Evolutionary conservation across 1,284 basidiomycete genomes (phyloP).

Genomic region (Coniferiporia sulphurascens): DNA sequence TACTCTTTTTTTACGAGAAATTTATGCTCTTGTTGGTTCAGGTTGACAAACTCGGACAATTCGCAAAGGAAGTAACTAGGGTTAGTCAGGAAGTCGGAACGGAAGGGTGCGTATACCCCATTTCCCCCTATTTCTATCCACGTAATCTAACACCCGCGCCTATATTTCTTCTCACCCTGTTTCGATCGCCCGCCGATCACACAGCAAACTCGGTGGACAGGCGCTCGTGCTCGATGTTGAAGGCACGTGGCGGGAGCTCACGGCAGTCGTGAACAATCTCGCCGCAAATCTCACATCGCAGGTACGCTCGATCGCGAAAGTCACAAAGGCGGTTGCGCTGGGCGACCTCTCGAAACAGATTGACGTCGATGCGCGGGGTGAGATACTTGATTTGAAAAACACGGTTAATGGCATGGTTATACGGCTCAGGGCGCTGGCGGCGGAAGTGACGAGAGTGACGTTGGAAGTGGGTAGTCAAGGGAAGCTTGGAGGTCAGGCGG

Average conservation of each 20-base stretch:
- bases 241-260: constrained; percentile 91
- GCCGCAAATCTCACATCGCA: constrained; percentile 95
- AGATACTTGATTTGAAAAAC: constrained; percentile 95
- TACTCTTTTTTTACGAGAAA: constrained; percentile 17
- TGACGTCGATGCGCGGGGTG: constrained; percentile 93
- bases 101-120: constrained; percentile 54
- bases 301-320: constrained; percentile 90
- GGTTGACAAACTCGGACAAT: constrained; percentile 77
- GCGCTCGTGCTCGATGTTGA: constrained; percentile 90
- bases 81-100: constrained; percentile 91
- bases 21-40: constrained; percentile 22
- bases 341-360: constrained; percentile 97
- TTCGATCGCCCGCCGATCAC: neutral
- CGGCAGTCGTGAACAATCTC: constrained; percentile 85
- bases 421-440: constrained; percentile 82
- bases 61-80: constrained; percentile 81
- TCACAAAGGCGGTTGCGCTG: constrained; percentile 96
- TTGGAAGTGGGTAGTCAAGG: constrained; percentile 90
- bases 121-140: constrained; percentile 15
- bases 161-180: neutral
- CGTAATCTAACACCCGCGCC: constrained; percentile 7
- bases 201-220: constrained; percentile 84
- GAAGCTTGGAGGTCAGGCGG: constrained; percentile 87
- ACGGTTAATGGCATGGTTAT: constrained; percentile 99
- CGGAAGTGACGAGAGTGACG: constrained; percentile 95